Evolutionary conservation across 1,284 basidiomycete species (phyloP).

Genomic region (Trametes pubescens): DNA sequence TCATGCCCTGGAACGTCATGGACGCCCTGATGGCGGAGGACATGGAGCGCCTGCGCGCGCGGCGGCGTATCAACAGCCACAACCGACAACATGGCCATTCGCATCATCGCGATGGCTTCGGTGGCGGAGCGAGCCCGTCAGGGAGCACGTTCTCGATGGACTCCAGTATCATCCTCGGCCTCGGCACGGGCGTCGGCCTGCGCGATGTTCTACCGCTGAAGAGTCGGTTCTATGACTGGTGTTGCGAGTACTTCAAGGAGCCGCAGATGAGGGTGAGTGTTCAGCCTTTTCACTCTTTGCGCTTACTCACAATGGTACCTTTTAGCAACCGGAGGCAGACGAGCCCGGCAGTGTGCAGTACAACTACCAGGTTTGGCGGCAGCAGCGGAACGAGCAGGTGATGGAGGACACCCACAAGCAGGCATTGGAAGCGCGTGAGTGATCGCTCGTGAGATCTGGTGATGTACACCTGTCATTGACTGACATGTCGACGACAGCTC

Average conservation of each 20-base stretch:
- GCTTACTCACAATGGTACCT: constrained; percentile 14
- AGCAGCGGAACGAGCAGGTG: constrained; percentile 89
- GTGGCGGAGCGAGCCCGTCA: constrained; percentile 67
- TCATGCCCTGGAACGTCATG: constrained; percentile 79
- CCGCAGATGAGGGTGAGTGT: constrained; percentile 92
- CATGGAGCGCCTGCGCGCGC: constrained; percentile 82
- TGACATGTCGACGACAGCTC: constrained; percentile 43
- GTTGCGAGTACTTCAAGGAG: constrained; percentile 97
- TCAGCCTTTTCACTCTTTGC: not conserved
- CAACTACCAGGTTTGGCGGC: constrained; percentile 96
- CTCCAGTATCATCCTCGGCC: constrained; percentile 74
- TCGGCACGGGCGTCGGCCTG: constrained; percentile 77
- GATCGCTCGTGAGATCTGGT: not conserved
- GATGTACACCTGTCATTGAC: constrained; percentile 1
- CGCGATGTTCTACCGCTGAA: constrained; percentile 86
- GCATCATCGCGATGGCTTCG: constrained; percentile 26
- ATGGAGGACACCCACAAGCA: constrained; percentile 77
- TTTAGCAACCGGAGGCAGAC: constrained; percentile 90
- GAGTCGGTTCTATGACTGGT: constrained; percentile 96
- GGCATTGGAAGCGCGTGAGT: constrained; percentile 75
- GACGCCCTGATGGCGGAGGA: constrained; percentile 91
- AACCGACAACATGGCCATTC: constrained; percentile 42
- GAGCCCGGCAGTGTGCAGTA: constrained; percentile 95
- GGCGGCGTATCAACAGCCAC: constrained; percentile 56
- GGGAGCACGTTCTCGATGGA: constrained; percentile 80